These are phyloP conservation scores for Talaromyces ruber DNA, from an alignment of 495 filamentous ascomycete genomes.

Conservation along the genomic window DNA sequence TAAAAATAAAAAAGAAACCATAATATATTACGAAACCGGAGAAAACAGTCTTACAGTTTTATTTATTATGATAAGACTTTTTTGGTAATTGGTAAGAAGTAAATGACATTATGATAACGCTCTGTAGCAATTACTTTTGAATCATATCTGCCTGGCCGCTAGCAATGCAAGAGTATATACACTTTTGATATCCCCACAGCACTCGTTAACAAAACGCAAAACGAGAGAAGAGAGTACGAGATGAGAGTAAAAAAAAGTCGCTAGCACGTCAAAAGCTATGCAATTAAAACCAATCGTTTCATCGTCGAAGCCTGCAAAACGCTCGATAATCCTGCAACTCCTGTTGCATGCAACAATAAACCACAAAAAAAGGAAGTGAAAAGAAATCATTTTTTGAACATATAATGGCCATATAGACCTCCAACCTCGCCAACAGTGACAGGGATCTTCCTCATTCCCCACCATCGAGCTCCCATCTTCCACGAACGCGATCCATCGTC, in stretches of 20 bases:
- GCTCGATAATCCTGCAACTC: neutral
- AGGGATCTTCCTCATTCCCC: conserved; percentile 83
- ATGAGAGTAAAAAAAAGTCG: neutral
- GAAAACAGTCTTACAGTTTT: neutral
- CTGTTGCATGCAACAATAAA: conserved; percentile 1
- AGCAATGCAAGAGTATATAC: neutral
- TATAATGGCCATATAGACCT: conserved; percentile 80
- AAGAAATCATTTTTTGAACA: conserved; percentile 57
- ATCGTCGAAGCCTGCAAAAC: neutral
- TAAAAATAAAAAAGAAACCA: too few species aligned
- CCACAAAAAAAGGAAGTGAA: conserved; percentile 4
- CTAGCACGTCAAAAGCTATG: neutral
- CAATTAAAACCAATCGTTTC: neutral
- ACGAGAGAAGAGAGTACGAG: neutral
- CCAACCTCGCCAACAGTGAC: conserved; percentile 70
- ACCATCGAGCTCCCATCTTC: conserved; percentile 87
- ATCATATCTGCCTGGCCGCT: neutral
- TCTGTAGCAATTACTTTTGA: neutral
- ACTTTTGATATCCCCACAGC: conserved; percentile 2
- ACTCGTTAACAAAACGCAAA: neutral
- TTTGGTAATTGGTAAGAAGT: neutral
- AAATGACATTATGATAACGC: neutral
- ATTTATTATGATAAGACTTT: neutral
- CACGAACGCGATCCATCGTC: conserved; percentile 54
- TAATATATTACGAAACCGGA: neutral